These are phyloP conservation scores for Tolypocladium amazonense DNA, from an alignment of 2,329 filamentous ascomycete genomes.

Conservation along the genomic window DNA sequence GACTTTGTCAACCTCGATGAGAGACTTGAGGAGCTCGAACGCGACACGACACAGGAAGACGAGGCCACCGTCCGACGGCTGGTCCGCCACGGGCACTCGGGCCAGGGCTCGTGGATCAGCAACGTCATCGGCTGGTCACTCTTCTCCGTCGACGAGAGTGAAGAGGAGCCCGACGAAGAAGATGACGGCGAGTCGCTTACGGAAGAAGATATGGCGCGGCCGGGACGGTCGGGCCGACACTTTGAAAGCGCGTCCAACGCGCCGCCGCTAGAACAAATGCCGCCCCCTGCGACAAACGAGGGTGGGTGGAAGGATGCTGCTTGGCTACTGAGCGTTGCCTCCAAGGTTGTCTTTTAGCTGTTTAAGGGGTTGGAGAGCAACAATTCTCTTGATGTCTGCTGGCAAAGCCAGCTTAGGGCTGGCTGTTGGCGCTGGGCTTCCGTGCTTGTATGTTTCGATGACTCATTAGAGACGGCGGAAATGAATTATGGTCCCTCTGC, in stretches of 20 bases:
- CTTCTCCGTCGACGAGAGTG: slow-evolving; percentile 52
- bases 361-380: background rate
- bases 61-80: slow-evolving; percentile 48
- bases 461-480: background rate
- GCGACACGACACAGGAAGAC: slow-evolving; percentile 41
- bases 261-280: slow-evolving; percentile 36
- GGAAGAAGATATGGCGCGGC: slow-evolving; percentile 15
- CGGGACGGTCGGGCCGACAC: slow-evolving; percentile 22
- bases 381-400: background rate
- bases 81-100: slow-evolving; percentile 40
- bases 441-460: background rate
- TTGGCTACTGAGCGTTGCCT: slow-evolving; percentile 56
- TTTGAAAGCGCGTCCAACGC: slow-evolving; percentile 29
- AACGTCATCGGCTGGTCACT: slow-evolving; percentile 49
- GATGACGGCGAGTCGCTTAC: slow-evolving; percentile 18
- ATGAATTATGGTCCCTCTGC: background rate
- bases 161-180: slow-evolving; percentile 36
- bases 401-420: background rate
- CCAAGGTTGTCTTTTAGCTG: slow-evolving; percentile 44
- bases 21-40: slow-evolving; percentile 42
- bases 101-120: slow-evolving; percentile 48
- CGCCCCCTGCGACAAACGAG: slow-evolving; percentile 37
- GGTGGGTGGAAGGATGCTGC: slow-evolving; percentile 57
- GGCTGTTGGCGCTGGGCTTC: background rate
- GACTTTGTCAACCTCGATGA: slow-evolving; percentile 56